Conservation (phyloP, 768 basidiomycete species). For the Termitomyces sp. region DNA sequence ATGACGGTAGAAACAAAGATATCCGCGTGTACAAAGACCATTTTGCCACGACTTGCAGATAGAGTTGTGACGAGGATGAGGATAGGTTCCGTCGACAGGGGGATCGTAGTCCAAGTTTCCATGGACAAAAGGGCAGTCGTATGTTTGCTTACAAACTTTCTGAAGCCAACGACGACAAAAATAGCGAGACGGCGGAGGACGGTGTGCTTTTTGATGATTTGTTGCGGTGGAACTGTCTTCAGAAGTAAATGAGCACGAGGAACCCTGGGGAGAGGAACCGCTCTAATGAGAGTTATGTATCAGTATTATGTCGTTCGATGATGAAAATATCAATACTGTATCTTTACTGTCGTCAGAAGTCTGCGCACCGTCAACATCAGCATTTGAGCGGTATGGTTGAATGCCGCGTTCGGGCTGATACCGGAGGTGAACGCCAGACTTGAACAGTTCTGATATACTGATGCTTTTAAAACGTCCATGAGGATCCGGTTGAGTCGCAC, state of each 20-base stretch:
- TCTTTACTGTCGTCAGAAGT: conserved; percentile 7
- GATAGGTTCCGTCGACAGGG: conserved; percentile 7
- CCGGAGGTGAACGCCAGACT: neutral
- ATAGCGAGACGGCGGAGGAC: conserved; percentile 1
- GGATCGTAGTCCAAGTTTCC: conserved; percentile 12
- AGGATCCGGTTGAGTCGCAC: too few species aligned
- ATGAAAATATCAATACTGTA: neutral
- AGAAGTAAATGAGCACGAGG: conserved; percentile 7
- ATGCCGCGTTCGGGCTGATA: conserved; percentile 2
- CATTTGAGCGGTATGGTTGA: neutral
- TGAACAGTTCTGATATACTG: neutral
- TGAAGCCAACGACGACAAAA: conserved; percentile 12
- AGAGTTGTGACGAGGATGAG: neutral
- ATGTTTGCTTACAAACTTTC: conserved; percentile 16
- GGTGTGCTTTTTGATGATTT: neutral
- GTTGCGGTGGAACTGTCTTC: neutral
- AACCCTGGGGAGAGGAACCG: neutral
- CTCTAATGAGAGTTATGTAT: neutral
- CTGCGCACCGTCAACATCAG: neutral
- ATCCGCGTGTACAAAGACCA: conserved; percentile 1
- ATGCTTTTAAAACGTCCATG: too few species aligned
- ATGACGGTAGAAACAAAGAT: conserved; percentile 2
- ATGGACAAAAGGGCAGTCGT: conserved; percentile 16
- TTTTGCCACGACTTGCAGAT: neutral
- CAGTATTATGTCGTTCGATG: neutral